phyloP scores from a whole-genome alignment of 176 grass and related monocot species.

The Lolium multiflorum region DNA sequence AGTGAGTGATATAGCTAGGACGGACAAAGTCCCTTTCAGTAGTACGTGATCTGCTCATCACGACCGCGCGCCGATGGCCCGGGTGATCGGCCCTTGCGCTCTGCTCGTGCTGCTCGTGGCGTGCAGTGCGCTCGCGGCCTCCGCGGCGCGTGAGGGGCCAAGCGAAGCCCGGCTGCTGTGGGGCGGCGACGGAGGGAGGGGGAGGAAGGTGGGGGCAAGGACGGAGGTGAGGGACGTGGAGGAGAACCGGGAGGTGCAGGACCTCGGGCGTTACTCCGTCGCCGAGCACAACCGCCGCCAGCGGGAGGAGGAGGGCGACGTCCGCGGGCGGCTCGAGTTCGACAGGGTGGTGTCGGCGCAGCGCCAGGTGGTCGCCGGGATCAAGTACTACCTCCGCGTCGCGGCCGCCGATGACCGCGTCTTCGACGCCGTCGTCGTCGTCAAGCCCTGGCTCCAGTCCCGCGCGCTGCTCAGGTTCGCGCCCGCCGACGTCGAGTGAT shows the following conservation, averaged over 20 bases:
- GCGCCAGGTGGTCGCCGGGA: slow-evolving; percentile 86
- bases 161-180: not conserved
- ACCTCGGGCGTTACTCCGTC: slow-evolving; percentile 76
- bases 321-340: slow-evolving; percentile 56
- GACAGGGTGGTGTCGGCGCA: slow-evolving; percentile 66
- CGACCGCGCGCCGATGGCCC: slow-evolving; percentile 23
- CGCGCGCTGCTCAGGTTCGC: slow-evolving; percentile 68
- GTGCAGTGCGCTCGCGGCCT: not conserved
- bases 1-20: not conserved
- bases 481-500: slow-evolving; percentile 29
- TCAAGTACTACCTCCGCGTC: slow-evolving; percentile 90
- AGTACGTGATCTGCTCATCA: not conserved
- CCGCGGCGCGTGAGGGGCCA: not conserved
- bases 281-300: slow-evolving; percentile 69
- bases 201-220: slow-evolving; percentile 71
- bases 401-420: slow-evolving; percentile 42
- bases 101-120: slow-evolving; percentile 42
- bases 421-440: slow-evolving; percentile 73
- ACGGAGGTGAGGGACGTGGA: slow-evolving; percentile 70
- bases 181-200: slow-evolving; percentile 19
- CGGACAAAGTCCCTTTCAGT: not conserved
- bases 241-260: slow-evolving; percentile 74
- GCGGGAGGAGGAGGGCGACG: not conserved
- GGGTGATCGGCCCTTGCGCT: not conserved
- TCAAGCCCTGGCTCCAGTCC: slow-evolving; percentile 76